Base-by-base conservation (phyloP, 306 rosid genomes). In the Castanospermum australe region DNA sequence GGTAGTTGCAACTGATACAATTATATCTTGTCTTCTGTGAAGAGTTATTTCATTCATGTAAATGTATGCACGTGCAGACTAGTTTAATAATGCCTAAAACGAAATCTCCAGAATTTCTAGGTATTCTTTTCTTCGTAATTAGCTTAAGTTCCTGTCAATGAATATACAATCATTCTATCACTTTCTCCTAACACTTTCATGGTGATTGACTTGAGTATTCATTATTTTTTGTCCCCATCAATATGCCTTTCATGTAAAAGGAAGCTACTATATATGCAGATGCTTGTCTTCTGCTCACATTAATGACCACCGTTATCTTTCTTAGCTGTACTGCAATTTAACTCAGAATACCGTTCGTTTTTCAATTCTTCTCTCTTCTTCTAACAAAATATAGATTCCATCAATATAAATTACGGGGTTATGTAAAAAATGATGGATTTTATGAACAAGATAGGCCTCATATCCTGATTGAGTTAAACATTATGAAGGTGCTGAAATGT, bases 11-110 rank as follows among this genome's bases (percentile, higher is more conserved):
- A 59, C 28, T 42, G 66, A 35, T 72, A 38, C 33, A 65, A 56
- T 47, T 13, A 35, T 47, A 54, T 61, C 55, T 65, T 78, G 71
- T 72, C 80, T 57, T 64, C 44, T 83, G 59, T 76, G 67, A 35
- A 44, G 21, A 78, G 64, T 62, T 51, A 79, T 71, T 50, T 71
- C 59, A 10, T 50, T 57, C 71, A 68, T 55, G 66, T 32, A 42
- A 20, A 67, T 24, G 11, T 5, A 14, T 78, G 38, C 61, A 78
- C 50, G 35, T 67, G 36, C 6, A 41, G 24, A 44, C 61, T 18
- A 67, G 24, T 78, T 67, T 38, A 76, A 48, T 38, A 76, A 48
- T 21, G 62, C 63, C 3, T 59, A 32, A 75, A 42, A 45, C 5
- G 47, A 45, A 25, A 75, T 47, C 13, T 74, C 32, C 67, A 39